phyloP scores from a whole-genome alignment of 2,329 filamentous ascomycete species.

The Hypoxylon sp. region DNA sequence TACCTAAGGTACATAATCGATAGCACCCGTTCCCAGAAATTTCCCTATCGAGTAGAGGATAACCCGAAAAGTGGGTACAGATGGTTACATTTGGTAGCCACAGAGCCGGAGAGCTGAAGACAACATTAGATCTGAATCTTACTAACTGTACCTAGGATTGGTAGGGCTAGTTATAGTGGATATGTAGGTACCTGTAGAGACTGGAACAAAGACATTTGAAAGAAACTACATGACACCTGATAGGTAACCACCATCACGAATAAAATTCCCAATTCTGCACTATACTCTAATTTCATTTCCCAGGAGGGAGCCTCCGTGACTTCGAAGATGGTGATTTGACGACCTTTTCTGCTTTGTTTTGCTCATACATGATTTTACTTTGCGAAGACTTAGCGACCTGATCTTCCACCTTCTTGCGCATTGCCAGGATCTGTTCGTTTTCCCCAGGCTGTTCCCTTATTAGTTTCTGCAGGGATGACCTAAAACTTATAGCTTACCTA shows the following conservation, averaged over 20 bases:
- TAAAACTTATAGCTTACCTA: neutral
- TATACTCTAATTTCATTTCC: neutral
- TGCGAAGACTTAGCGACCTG: neutral
- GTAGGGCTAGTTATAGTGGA: too few relatives aligned
- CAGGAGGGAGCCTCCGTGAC: neutral
- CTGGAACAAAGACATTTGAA: too few relatives aligned
- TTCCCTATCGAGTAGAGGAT: neutral
- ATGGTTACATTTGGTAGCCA: neutral
- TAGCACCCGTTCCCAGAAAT: neutral
- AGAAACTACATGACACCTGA: too few relatives aligned
- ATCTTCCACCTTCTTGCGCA: constrained; percentile 12
- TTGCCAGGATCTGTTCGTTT: neutral
- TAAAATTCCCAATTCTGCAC: neutral
- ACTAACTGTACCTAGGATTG: neutral
- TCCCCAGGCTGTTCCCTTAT: neutral
- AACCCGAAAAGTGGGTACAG: neutral
- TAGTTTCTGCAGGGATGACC: neutral
- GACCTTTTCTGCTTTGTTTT: constrained; percentile 1
- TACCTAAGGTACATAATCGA: neutral
- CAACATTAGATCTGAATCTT: neutral
- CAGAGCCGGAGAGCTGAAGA: too few relatives aligned
- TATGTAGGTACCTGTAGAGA: too few relatives aligned
- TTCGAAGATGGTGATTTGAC: neutral
- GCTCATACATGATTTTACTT: constrained; percentile 2
- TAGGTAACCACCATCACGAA: neutral